Conservation (phyloP, 352 stramenopile genomes). For the Pythium sp. region DNA sequence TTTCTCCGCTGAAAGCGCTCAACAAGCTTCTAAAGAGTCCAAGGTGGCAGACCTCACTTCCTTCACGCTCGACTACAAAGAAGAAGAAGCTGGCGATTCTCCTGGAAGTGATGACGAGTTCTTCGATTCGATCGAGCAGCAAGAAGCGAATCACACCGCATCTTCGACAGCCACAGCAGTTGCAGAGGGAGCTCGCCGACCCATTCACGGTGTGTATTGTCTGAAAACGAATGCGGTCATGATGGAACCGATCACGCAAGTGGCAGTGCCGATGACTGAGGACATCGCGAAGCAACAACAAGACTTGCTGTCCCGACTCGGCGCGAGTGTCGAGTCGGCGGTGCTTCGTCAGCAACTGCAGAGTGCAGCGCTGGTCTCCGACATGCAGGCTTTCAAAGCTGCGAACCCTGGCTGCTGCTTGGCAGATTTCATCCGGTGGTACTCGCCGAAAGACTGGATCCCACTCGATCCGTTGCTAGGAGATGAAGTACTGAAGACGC, state of each 20-base stretch:
- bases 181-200: conserved; percentile 34
- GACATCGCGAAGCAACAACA: conserved; percentile 77
- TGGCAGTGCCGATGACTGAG: conserved; percentile 68
- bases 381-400: conserved; percentile 87
- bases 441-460: conserved; percentile 83
- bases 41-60: conserved; percentile 29
- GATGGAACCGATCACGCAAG: conserved; percentile 70
- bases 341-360: conserved; percentile 75
- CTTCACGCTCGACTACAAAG: conserved; percentile 30
- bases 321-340: conserved; percentile 57
- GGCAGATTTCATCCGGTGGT: conserved; percentile 82
- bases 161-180: conserved; percentile 5
- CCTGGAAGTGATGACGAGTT: conserved; percentile 76
- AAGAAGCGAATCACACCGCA: conserved; percentile 23
- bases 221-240: conserved; percentile 44
- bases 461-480: conserved; percentile 29
- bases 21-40: neutral
- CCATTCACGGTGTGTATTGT: conserved; percentile 35
- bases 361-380: conserved; percentile 65
- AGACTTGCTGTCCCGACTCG: conserved; percentile 66
- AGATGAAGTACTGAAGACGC: conserved; percentile 17
- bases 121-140: conserved; percentile 73
- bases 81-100: conserved; percentile 27
- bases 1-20: neutral
- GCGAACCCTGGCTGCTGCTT: conserved; percentile 65